Percentiles rank a stretch among this genome's conserved stretches.
These are phyloP conservation scores for Pharnaceum exiguum DNA, from an alignment of 148 eudicot genomes.

Conservation along the genomic window DNA sequence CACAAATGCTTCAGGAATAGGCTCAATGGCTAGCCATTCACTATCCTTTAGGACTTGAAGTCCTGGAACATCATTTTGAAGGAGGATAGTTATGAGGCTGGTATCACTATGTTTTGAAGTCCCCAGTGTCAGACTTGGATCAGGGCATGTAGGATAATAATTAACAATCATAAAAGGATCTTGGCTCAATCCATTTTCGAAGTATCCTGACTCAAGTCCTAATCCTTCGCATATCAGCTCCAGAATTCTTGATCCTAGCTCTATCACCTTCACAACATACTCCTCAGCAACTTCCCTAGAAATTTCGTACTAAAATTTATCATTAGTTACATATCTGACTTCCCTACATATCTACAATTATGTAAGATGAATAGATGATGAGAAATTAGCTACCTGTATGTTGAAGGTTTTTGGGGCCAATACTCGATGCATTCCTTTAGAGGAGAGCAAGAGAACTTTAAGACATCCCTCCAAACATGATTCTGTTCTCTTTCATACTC, in stretches of 20 bases:
- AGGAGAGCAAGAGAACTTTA: background rate
- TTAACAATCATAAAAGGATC: conserved; percentile 13
- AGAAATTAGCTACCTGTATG: background rate
- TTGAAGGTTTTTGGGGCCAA: background rate
- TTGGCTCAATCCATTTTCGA: conserved; percentile 9
- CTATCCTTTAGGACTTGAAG: conserved; percentile 32
- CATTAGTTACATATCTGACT: no score
- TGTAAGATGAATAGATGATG: no score
- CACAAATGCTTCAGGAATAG: conserved; percentile 25
- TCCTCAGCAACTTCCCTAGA: conserved; percentile 16
- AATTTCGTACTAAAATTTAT: background rate
- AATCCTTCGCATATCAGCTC: conserved; percentile 21
- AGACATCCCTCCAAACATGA: background rate
- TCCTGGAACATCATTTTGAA: conserved; percentile 23
- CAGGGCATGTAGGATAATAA: conserved; percentile 29
- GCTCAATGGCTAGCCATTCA: conserved; percentile 26
- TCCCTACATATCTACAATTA: no score
- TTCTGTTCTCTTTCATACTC: background rate
- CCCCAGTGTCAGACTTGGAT: conserved; percentile 24
- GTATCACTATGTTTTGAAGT: conserved; percentile 28
- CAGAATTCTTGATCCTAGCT: conserved; percentile 15
- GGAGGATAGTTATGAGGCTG: conserved; percentile 28
- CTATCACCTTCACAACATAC: conserved; percentile 4
- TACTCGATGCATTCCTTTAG: background rate
- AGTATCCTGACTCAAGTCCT: conserved; percentile 17